A percentile compares a stretch with the other conserved stretches of the same genome.
Conservation (phyloP, 768 basidiomycete species). For the Lyophyllum atratum region DNA sequence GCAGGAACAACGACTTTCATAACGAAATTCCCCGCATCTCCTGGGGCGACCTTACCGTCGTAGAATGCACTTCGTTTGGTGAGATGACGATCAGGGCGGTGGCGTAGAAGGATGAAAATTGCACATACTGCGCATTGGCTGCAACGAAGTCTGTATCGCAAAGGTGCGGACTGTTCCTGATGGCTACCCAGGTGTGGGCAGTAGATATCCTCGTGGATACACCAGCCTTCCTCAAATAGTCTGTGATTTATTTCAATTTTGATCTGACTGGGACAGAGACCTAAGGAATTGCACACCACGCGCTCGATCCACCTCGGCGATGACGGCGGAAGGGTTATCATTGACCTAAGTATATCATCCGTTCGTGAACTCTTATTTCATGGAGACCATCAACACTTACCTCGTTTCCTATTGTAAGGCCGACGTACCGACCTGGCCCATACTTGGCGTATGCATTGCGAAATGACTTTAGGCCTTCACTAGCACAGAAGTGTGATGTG, state of each 20-base stretch:
- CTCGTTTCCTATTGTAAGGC: constrained; percentile 40
- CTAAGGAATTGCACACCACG: constrained; percentile 23
- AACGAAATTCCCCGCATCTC: constrained; percentile 17
- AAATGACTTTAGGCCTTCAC: constrained; percentile 35
- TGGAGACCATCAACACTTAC: neutral
- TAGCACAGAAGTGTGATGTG: constrained; percentile 8
- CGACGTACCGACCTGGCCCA: constrained; percentile 31
- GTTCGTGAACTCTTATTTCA: neutral
- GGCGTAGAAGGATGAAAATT: neutral
- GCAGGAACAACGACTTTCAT: constrained; percentile 9
- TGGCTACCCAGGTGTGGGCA: constrained; percentile 36
- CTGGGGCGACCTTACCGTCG: constrained; percentile 8
- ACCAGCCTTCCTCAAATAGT: constrained; percentile 29
- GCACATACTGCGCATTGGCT: constrained; percentile 40
- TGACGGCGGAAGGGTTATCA: constrained; percentile 31
- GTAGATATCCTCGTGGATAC: constrained; percentile 36
- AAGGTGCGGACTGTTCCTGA: constrained; percentile 29
- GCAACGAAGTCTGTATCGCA: constrained; percentile 39
- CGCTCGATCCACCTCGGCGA: constrained; percentile 33
- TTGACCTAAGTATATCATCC: constrained; percentile 13
- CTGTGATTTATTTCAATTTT: constrained; percentile 12
- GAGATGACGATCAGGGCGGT: neutral
- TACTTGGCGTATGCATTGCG: constrained; percentile 28
- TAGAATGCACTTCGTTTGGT: neutral
- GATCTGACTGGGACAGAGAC: neutral